Evolutionary conservation across 2,329 filamentous ascomycete genomes (phyloP), one percentile per base, ranked within the genome.

Genomic region (Ophiostoma novo-ulmi): DNA sequence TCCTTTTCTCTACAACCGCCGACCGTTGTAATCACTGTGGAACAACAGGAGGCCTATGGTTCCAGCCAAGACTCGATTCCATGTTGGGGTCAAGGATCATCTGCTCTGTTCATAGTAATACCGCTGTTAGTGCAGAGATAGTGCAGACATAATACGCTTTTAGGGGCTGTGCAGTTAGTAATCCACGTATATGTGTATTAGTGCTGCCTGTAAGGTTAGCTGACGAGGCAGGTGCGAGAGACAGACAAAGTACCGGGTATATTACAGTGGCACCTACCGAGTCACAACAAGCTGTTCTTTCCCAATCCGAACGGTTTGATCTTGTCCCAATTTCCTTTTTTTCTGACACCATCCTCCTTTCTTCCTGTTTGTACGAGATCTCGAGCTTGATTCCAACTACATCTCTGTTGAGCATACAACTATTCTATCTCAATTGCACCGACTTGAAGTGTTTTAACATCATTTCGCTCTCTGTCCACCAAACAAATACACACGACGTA

Each of bases 221-320:
- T 67, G 65, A 67, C 65, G 65, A 67, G 39, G 65, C n/a, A 67
- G 20, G 63, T 66, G 63, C 63, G 63, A 64, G 31, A 14, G 35
- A 31, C 31, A 31, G 31, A 38, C 31, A 39, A 38, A 38, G 35
- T 67, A 67, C 64, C 22, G 63, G 36, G 20, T 39, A 65, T 65
- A 65, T 41, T 65, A 65, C 36, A 65, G 63, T 39, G 63, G 63
- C 36, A 39, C 63, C 63, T 65, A 36, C 63, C 63, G 20, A 20
- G 36, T 22, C 35, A 17, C n/a, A 26, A 6, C 39, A 22, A 11
- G 41, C 14, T 13, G 38, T 44, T 6, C 35, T 8, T 38, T 39
- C 63, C n/a, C 26, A 58, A 58, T 58, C 22, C 52, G 52, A 58
- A 22, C n/a, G n/a, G 20, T 26, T 35, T 22, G 17, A 26, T 10